phyloP scores from a whole-genome alignment of 306 rosid species.

The Cajanus cajan region DNA sequence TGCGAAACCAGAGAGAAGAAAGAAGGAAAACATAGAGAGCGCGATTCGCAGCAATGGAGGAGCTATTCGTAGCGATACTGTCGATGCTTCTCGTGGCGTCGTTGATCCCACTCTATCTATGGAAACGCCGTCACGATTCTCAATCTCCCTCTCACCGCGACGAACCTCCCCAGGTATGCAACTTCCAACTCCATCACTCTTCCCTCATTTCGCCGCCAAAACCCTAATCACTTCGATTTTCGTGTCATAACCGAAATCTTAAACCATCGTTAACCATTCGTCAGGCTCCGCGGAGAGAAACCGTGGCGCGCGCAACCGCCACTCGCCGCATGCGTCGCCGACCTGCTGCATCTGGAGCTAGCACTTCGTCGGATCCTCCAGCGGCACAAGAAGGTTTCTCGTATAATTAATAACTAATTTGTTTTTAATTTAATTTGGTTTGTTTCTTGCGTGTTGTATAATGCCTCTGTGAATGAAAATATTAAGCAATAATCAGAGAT shows the following conservation, averaged over 20 bases:
- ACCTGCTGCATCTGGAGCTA: slow-evolving; percentile 78
- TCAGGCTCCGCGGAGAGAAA: slow-evolving; percentile 72
- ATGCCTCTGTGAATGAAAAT: slow-evolving; percentile 6
- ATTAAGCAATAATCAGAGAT: background rate
- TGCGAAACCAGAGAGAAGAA: background rate
- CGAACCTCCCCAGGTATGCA: slow-evolving; percentile 71
- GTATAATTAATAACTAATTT: background rate
- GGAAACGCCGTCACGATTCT: slow-evolving; percentile 78
- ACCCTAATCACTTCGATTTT: slow-evolving; percentile 1
- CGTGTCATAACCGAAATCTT: background rate
- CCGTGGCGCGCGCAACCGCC: slow-evolving; percentile 73
- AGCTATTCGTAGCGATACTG: slow-evolving; percentile 49
- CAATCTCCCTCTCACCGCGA: slow-evolving; percentile 38
- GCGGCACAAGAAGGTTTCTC: slow-evolving; percentile 60
- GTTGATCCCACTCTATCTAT: slow-evolving; percentile 74
- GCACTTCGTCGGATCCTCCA: slow-evolving; percentile 65
- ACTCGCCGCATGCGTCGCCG: slow-evolving; percentile 90
- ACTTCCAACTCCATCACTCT: slow-evolving; percentile 1
- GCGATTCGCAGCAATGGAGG: slow-evolving; percentile 57
- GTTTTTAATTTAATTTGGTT: background rate
- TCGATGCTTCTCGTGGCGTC: slow-evolving; percentile 63
- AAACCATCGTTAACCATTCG: background rate
- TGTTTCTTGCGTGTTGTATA: background rate
- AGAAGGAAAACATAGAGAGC: background rate
- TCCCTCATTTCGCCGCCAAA: background rate